Conservation (phyloP, 805 yeast genomes). For the Wickerhamomyces strasburgensis region DNA sequence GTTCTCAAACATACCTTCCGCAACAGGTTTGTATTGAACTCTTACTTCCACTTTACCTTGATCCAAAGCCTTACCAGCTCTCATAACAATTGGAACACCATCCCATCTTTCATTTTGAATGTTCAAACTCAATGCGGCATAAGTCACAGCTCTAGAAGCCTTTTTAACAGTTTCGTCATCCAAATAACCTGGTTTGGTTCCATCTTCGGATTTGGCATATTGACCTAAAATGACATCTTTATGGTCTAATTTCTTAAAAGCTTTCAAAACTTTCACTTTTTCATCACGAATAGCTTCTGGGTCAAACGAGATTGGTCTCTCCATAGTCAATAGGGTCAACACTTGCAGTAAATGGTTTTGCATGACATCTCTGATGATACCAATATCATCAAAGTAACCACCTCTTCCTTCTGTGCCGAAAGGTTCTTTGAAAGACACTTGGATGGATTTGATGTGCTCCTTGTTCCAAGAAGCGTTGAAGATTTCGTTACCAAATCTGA, state of each 20-base stretch:
- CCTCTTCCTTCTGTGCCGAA: constrained; percentile 99
- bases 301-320: constrained; percentile 84
- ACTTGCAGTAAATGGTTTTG: constrained; percentile 96
- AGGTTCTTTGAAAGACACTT: constrained; percentile 93
- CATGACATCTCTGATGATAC: constrained; percentile 96
- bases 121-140: constrained; percentile 75
- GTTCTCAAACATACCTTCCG: constrained; percentile 73
- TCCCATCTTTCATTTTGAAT: constrained; percentile 96
- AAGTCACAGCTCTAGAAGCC: constrained; percentile 85
- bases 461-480: constrained; percentile 87
- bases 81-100: constrained; percentile 91
- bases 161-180: constrained; percentile 88
- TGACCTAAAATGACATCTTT: constrained; percentile 81
- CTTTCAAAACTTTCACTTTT: constrained; percentile 87
- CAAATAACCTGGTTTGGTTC: constrained; percentile 80
- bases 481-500: constrained; percentile 88
- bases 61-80: constrained; percentile 98
- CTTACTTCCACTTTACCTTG: constrained; percentile 94
- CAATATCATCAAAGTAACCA: constrained; percentile 92
- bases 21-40: constrained; percentile 84
- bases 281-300: constrained; percentile 95
- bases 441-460: constrained; percentile 71
- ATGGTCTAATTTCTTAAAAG: constrained; percentile 62
- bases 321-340: constrained; percentile 88
- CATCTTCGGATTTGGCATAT: constrained; percentile 79